Percentiles rank a stretch among this genome's conserved stretches.
Conservation (phyloP, 352 stramenopile genomes). For the Phytopythium chamaehyphon region DNA sequence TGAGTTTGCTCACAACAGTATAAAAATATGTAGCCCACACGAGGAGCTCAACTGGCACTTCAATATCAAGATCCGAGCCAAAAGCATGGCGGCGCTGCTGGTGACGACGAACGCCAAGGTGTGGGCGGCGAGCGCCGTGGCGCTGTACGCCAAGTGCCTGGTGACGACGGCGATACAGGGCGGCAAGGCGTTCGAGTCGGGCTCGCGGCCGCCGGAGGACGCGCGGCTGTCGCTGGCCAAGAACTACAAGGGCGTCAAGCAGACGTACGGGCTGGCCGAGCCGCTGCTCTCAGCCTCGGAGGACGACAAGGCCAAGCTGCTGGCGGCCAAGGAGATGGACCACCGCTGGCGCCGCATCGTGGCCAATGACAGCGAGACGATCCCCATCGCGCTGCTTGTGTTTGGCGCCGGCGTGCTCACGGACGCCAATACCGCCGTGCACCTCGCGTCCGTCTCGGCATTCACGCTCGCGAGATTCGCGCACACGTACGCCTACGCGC, state of each 20-base stretch:
- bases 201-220: slow-evolving; percentile 30
- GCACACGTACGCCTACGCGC: slow-evolving; percentile 40
- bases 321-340: slow-evolving; percentile 19
- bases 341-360: slow-evolving; percentile 46
- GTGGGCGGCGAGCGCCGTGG: slow-evolving; percentile 6
- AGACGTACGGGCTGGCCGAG: slow-evolving; percentile 16
- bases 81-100: slow-evolving; percentile 2
- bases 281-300: slow-evolving; percentile 2
- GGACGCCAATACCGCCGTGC: slow-evolving; percentile 14
- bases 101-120: slow-evolving; percentile 22
- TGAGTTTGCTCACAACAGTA: not conserved
- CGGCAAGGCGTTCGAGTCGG: slow-evolving; percentile 23
- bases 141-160: slow-evolving; percentile 27
- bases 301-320: slow-evolving; percentile 8
- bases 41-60: slow-evolving; percentile 12
- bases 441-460: slow-evolving; percentile 16
- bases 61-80: not conserved
- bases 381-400: slow-evolving; percentile 38
- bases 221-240: not conserved
- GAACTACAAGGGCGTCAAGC: slow-evolving; percentile 13
- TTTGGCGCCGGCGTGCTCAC: slow-evolving; percentile 28
- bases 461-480: slow-evolving; percentile 30
- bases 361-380: slow-evolving; percentile 47
- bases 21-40: slow-evolving; percentile 14
- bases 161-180: slow-evolving; percentile 26